These are phyloP conservation scores for Daldinia sp. DNA, from an alignment of 2,329 filamentous ascomycete genomes.

Conservation along the genomic window DNA sequence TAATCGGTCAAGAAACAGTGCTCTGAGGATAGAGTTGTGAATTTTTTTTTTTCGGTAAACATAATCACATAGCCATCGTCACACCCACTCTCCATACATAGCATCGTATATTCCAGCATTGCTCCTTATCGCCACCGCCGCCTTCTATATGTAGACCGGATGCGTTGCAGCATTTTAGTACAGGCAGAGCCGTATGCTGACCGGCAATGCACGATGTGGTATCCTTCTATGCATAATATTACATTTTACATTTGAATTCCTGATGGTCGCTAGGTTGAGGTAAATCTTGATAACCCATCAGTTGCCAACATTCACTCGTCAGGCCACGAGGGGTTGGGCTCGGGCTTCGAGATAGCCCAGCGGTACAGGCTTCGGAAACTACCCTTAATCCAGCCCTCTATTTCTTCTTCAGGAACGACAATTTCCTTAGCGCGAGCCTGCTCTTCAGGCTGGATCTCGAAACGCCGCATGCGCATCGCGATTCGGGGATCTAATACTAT, in stretches of 20 bases:
- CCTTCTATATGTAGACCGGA: constrained; percentile 15
- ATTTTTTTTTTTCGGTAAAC: constrained; percentile 8
- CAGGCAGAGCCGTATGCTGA: background rate
- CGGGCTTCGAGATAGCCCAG: constrained; percentile 56
- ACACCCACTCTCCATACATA: background rate
- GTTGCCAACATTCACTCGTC: constrained; percentile 27
- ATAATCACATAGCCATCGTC: background rate
- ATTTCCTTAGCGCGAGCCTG: constrained; percentile 72
- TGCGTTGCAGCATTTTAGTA: constrained; percentile 16
- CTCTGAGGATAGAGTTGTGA: constrained; percentile 36
- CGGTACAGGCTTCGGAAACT: constrained; percentile 61
- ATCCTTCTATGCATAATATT: constrained; percentile 26
- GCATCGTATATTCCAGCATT: background rate
- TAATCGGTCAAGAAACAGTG: background rate
- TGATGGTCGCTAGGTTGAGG: background rate
- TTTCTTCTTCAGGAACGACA: constrained; percentile 70
- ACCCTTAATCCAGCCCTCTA: constrained; percentile 74
- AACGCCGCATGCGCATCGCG: constrained; percentile 79
- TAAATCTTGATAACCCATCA: background rate
- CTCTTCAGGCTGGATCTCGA: constrained; percentile 73
- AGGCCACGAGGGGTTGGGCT: constrained; percentile 47
- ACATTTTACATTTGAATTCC: constrained; percentile 4
- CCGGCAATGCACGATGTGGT: constrained; percentile 11
- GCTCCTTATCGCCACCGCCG: background rate
- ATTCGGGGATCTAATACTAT: constrained; percentile 81